Evolutionary conservation across 169 alveolate species (phyloP).

Genomic region (Perkinsus olseni): DNA sequence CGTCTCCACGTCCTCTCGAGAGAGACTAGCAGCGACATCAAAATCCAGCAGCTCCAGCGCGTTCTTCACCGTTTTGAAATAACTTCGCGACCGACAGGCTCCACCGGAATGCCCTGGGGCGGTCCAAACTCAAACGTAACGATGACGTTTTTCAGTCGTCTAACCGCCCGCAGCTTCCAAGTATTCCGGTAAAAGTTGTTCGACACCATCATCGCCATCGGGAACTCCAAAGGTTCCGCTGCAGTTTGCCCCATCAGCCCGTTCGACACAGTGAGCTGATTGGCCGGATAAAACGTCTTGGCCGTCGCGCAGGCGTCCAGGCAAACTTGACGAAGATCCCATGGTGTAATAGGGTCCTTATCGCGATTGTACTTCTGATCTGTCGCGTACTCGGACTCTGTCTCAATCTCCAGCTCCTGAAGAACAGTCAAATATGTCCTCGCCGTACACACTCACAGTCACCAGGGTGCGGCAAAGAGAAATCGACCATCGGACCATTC

Average conservation of each 20-base stretch:
- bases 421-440: too few relatives aligned
- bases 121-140: background rate
- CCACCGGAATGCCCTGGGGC: background rate
- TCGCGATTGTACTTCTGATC: background rate
- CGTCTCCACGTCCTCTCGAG: background rate
- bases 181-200: background rate
- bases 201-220: background rate
- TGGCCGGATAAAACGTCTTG: background rate
- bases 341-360: background rate
- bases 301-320: background rate
- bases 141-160: background rate
- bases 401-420: background rate
- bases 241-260: background rate
- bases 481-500: too few relatives aligned
- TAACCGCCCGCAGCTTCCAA: background rate
- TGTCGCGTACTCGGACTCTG: background rate
- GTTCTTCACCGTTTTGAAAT: background rate
- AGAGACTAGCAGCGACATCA: background rate
- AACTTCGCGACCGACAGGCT: background rate
- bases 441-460: too few relatives aligned
- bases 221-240: background rate
- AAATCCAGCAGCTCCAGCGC: background rate
- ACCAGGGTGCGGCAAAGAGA: too few relatives aligned
- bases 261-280: background rate
- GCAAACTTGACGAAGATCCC: background rate